Conservation (phyloP, 441 rosid genomes). For the Mallotus japonicus region DNA sequence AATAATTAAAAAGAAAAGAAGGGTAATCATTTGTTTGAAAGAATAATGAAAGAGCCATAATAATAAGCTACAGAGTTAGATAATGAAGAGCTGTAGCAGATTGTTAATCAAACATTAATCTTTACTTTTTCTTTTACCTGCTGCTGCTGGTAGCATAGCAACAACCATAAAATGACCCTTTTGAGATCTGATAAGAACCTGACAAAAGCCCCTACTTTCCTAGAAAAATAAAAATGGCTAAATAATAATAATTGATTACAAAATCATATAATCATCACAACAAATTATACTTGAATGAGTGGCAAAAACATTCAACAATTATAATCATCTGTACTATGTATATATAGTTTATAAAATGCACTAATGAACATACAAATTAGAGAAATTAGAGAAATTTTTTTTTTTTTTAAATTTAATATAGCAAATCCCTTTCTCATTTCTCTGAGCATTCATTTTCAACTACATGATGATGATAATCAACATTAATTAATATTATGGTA, state of each 20-base stretch:
- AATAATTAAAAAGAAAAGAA: neutral
- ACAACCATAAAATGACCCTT: constrained; percentile 13
- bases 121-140: neutral
- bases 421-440: constrained; percentile 26
- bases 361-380: constrained; percentile 23
- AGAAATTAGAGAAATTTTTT: constrained; percentile 13
- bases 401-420: constrained; percentile 9
- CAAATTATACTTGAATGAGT: constrained; percentile 1
- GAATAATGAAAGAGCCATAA: neutral
- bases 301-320: constrained; percentile 10
- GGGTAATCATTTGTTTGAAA: neutral
- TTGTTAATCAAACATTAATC: too few species aligned
- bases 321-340: constrained; percentile 5
- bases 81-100: too few species aligned
- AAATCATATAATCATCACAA: neutral
- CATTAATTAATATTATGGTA: neutral
- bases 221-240: neutral
- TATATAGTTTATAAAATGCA: neutral
- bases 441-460: constrained; percentile 21
- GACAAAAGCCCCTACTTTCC: constrained; percentile 27
- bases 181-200: constrained; percentile 17
- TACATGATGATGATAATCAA: constrained; percentile 6
- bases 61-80: neutral
- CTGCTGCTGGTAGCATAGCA: constrained; percentile 14
- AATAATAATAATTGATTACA: too few species aligned